Conservation (phyloP, 306 rosid species). For the apple (Malus domestica) region ASM211411v1 NC_041793.1:46830501-46831000, state of each 20-base stretch:
- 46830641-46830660: not conserved
- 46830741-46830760: not conserved
- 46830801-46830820: constrained; percentile 14
- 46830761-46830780: constrained; percentile 19
- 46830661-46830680: not conserved
- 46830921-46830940: not conserved
- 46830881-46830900: not conserved
- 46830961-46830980: no score
- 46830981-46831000: no score
- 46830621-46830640: not conserved
- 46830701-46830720: not conserved
- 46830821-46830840: not conserved
- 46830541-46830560: constrained; percentile 19
- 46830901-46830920: not conserved
- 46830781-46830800: constrained; percentile 26
- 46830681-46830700: not conserved
- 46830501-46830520: constrained; percentile 2
- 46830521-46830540: constrained; percentile 38
- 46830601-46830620: constrained; percentile 30
- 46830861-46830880: not conserved
- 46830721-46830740: not conserved
- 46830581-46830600: constrained; percentile 34
- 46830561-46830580: constrained; percentile 12
- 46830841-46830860: not conserved
- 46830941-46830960: no score